A percentile compares a stretch with the other conserved stretches of the same genome.
These are phyloP conservation scores for Metschnikowia koreensis DNA, from an alignment of 805 yeast genomes.

Conservation along the genomic window DNA sequence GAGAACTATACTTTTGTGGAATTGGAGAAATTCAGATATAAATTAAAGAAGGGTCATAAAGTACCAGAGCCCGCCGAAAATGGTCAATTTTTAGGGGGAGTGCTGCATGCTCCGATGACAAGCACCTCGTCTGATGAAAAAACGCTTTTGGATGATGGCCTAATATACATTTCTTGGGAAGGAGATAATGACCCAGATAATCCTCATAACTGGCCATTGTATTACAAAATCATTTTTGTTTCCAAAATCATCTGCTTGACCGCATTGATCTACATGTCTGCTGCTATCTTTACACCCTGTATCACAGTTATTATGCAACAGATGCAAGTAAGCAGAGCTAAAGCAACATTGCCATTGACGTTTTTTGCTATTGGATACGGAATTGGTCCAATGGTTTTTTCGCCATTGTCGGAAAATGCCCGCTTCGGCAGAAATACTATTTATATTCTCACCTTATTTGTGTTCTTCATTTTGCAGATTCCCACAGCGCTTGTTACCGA, in stretches of 20 bases:
- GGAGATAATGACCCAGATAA: slow-evolving; percentile 53
- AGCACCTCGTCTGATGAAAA: slow-evolving; percentile 4
- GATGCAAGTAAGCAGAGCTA: slow-evolving; percentile 42
- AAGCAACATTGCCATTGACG: slow-evolving; percentile 51
- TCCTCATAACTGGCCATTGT: slow-evolving; percentile 56
- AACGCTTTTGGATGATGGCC: slow-evolving; percentile 1
- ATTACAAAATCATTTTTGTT: slow-evolving; percentile 39
- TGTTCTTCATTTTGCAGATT: slow-evolving; percentile 52
- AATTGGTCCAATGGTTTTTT: slow-evolving; percentile 55
- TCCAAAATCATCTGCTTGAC: slow-evolving; percentile 46
- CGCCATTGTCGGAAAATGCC: slow-evolving; percentile 59
- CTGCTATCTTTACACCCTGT: slow-evolving; percentile 57
- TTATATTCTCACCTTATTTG: slow-evolving; percentile 45
- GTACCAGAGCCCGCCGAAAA: slow-evolving; percentile 4
- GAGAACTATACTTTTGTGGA: slow-evolving; percentile 28
- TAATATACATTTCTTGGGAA: slow-evolving; percentile 30
- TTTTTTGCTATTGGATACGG: slow-evolving; percentile 62
- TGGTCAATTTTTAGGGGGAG: slow-evolving; percentile 1
- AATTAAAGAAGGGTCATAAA: slow-evolving; percentile 11
- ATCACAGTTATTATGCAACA: slow-evolving; percentile 43
- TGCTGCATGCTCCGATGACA: slow-evolving; percentile 3
- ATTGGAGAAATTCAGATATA: slow-evolving; percentile 26
- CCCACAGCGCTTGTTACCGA: slow-evolving; percentile 53
- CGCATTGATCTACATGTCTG: slow-evolving; percentile 54
- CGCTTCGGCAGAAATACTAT: slow-evolving; percentile 53